These are phyloP conservation scores for Sugiyamaella valdiviana DNA, from an alignment of 805 yeast species.

Conservation along the genomic window DNA sequence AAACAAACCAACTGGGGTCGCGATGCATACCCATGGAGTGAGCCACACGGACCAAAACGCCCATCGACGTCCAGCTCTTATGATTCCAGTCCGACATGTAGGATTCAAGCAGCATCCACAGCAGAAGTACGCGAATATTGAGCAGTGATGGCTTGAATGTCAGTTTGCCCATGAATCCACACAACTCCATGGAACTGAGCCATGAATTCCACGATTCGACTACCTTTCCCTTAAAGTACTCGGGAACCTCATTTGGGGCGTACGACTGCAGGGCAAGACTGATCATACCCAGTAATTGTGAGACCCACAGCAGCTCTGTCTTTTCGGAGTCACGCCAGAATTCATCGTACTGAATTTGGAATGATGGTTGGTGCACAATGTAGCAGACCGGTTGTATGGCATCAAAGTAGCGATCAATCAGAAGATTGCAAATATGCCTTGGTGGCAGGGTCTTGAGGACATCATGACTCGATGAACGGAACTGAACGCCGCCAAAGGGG, in stretches of 20 bases:
- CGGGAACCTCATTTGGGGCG: conserved; percentile 21
- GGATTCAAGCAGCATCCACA: conserved; percentile 28
- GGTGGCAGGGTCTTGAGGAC: conserved; percentile 25
- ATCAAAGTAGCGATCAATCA: conserved; percentile 27
- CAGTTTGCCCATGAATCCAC: conserved; percentile 27
- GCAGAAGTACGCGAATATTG: conserved; percentile 25
- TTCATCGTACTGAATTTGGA: conserved; percentile 22
- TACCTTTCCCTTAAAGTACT: conserved; percentile 16
- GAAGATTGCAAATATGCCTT: conserved; percentile 19
- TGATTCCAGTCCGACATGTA: conserved; percentile 22
- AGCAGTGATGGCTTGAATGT: conserved; percentile 28
- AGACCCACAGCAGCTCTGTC: conserved; percentile 28
- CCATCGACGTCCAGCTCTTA: conserved; percentile 27
- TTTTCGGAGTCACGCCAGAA: conserved; percentile 28
- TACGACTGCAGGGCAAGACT: conserved; percentile 26
- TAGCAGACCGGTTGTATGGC: conserved; percentile 25
- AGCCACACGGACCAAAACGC: conserved; percentile 26
- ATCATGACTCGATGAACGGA: conserved; percentile 14
- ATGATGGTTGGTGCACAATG: conserved; percentile 27
- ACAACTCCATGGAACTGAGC: conserved; percentile 27
- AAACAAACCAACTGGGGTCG: conserved; percentile 31
- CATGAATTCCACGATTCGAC: conserved; percentile 23
- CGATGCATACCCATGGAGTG: conserved; percentile 34
- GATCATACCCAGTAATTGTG: conserved; percentile 26
- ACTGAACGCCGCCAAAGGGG: conserved; percentile 17